Evolutionary conservation across 176 grass and related monocot species (phyloP), one percentile per base, ranked within the genome.

Genomic region (Coix lacrymajobi): DNA sequence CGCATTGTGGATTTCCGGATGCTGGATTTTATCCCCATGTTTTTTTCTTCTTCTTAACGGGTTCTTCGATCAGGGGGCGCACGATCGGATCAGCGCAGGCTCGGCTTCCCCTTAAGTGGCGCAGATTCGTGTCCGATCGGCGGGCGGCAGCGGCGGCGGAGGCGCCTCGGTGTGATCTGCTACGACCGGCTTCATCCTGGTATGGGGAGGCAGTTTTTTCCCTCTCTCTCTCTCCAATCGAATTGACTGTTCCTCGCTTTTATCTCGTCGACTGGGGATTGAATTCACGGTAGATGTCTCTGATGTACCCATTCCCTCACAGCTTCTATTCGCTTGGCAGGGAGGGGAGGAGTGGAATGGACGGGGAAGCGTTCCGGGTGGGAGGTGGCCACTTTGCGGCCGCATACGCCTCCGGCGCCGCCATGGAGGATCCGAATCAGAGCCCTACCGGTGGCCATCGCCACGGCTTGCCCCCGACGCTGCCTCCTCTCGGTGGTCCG

Each of bases 291-390:
- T 6, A 7, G 7, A 19, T 69, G 41, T 34, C 3, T 5, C 44
- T 2, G 78, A 34, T 58, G 73, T 17, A 3, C n/a, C 0, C 29
- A 22, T 1, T 6, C 1, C 58, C 11, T 62, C 4, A 7, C 12
- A 2, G 5, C 16, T 29, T 70, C 29, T 26, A 32, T 40, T 62
- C 36, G 57, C 5, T 0, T 69, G 24, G 31, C 69, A 75, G 81
- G 77, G 33, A 43, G 61, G 71, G 25, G 43, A 29, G 13, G 77
- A 24, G 67, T 6, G 31, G 82, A 22, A 89, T 89, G 87, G 87
- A 89, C 34, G 88, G 78, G 65, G 72, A 72, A 1, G 32, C 39
- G 43, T 65, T 85, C 54, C 52, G 83, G 4, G 0, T 69, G 79
- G 78, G 71, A 11, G 41, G 26, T 3, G 8, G 3, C 45, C 51